A percentile compares a stretch with the other conserved stretches of the same genome.
Conservation (phyloP, 2,329 filamentous ascomycete species). For the Paraconiothyrium sp. region DNA sequence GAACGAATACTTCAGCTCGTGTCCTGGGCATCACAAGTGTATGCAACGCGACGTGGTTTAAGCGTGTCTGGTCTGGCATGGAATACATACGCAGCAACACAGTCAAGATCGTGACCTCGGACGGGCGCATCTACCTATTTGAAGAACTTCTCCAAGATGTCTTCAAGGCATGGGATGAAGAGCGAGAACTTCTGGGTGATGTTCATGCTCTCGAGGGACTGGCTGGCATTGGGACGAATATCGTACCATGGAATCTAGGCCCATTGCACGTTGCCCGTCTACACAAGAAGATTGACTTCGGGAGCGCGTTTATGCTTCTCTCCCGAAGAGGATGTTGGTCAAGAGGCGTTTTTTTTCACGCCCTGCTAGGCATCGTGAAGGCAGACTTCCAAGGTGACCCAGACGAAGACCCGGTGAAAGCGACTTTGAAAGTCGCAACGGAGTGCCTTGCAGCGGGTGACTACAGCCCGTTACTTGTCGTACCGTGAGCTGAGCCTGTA, state of each 20-base stretch:
- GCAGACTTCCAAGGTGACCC: not conserved
- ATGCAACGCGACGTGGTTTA: slow-evolving; percentile 29
- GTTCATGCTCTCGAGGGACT: slow-evolving; percentile 2
- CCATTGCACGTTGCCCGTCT: not conserved
- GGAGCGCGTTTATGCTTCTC: slow-evolving; percentile 1
- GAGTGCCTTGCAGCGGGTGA: slow-evolving; percentile 21
- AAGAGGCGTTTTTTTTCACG: slow-evolving; percentile 3
- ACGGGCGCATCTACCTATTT: slow-evolving; percentile 9
- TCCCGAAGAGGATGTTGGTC: slow-evolving; percentile 1
- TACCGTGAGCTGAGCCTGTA: not conserved
- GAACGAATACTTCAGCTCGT: slow-evolving; percentile 4
- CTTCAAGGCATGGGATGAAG: not conserved
- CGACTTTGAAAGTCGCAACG: slow-evolving; percentile 19
- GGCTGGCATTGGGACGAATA: slow-evolving; percentile 8
- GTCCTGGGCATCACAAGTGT: slow-evolving; percentile 17
- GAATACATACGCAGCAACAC: slow-evolving; percentile 24
- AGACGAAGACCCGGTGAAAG: slow-evolving; percentile 15
- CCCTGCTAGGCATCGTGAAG: slow-evolving; percentile 10
- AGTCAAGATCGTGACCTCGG: slow-evolving; percentile 20
- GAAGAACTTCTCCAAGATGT: slow-evolving; percentile 21
- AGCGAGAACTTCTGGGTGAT: not conserved
- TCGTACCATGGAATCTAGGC: slow-evolving; percentile 13
- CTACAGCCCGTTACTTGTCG: slow-evolving; percentile 27
- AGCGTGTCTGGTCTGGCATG: slow-evolving; percentile 29
- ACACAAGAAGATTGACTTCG: slow-evolving; percentile 3